Evolutionary conservation across 2,329 filamentous ascomycete species (phyloP), one percentile per base, ranked within the genome.

Genomic region (Penicillium sclerotiorum): DNA sequence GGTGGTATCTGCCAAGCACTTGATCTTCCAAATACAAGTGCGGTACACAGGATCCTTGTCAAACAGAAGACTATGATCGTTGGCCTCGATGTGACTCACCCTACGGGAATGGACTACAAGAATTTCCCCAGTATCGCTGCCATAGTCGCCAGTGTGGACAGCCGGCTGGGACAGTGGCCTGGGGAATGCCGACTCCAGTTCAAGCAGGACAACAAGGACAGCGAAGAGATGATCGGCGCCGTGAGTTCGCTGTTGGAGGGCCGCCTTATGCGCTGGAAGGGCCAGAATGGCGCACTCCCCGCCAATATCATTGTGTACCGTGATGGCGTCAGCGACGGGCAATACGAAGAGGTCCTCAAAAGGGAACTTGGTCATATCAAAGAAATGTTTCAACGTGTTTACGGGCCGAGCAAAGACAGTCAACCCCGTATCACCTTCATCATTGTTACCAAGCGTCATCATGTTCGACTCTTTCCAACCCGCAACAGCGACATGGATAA

Each of bases 51-150:
- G 67, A 90, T 36, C 72, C 73, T 21, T 77, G 6, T n/a, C 12
- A 27, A 85, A 20, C 81, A 80, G 1, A 84, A 84, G 60, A 94
- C 90, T 0, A 96, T 96, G 84, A 72, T 95, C 1, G 83, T 94
- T 9, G 90, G 91, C 0, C 86, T 93, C 57, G 91, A 96, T 63
- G 90, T 95, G 1, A 94, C 90, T 0, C 91, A 96, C 64, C 90
- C 91, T 0, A 90, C 89, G 17, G 79, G 82, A 0, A 80, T 79
- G 0, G 83, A 79, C 6, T 65, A 73, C 0, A 70, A 76, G 0
- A 67, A 65, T 0, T 81, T 87, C 0, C 89, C 89, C 1, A 93
- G 88, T 66, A 78, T 95, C 49, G 89, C 89, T 7, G 88, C 83
- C 0, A 81, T 96, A 36, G 90, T 95, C 11, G 84, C 89, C 1